Evolutionary conservation across 1,284 basidiomycete species (phyloP), one percentile per base, ranked within the genome.

Genomic region (Pyrrhoderma lamaoense): DNA sequence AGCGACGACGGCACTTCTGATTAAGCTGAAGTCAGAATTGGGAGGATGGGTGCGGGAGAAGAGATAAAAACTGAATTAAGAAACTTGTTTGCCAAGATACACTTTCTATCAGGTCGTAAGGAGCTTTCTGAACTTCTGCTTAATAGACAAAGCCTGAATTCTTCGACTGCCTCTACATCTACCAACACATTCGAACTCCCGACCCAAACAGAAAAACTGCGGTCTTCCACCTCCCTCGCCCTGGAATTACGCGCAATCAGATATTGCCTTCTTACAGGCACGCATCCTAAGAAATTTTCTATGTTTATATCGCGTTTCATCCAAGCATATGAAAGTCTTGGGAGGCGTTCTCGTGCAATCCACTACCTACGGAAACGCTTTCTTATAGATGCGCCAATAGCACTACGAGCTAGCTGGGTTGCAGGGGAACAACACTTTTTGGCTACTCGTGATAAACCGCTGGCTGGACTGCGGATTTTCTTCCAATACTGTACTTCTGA

Each of bases 341-440:
- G 40, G 19, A 45, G 47, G 21, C 16, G 8, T 5, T 40, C 31
- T 13, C 46, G 50, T n/a, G 51, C 54, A 2, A 35, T 56, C 18
- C 35, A 34, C 16, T 44, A 38, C 34, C 45, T 56, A n/a, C 50
- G 51, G 5, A 23, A 37, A 18, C 42, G 42, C 18, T 45, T 49
- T 40, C 52, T 56, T 16, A 39, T 7, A 22, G n/a, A 39, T 1
- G n/a, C 27, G 9, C 19, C 34, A 9, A 5, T 34, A 13, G 40
- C 23, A 11, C 36, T 45, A 13, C 42, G 47, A 7, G 27, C 35
- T 19, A 38, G 45, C 9, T 56, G 50, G 50, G 47, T 52, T 18
- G 42, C 42, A 14, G 54, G 50, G 5, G 50, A 56, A 23, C 54
- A 56, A 37, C 21, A 51, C 3, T 42, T 27, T 16, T 56, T 47